Percentiles rank a stretch among this genome's conserved stretches.
These are phyloP conservation scores for Gossypium schwendimanii DNA, from an alignment of 441 rosid genomes.

Conservation along the genomic window DNA sequence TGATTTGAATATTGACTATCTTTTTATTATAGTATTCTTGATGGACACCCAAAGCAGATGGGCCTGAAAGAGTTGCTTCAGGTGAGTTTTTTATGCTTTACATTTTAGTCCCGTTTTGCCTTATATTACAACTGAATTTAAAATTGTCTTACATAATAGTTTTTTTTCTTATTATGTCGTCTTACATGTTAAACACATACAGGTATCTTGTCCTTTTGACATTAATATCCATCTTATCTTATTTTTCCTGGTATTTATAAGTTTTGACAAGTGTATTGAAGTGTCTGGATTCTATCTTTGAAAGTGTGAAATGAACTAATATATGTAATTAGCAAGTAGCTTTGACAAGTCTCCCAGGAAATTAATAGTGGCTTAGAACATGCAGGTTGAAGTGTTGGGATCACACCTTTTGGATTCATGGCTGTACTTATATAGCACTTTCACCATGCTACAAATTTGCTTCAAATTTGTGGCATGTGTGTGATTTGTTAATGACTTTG, in stretches of 20 bases:
- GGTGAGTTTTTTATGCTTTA: constrained; percentile 34
- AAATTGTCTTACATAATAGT: not conserved
- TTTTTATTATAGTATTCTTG: constrained; percentile 50
- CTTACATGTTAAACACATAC: not conserved
- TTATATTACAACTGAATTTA: not conserved
- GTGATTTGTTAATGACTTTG: not conserved
- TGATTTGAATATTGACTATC: not conserved
- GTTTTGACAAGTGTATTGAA: not conserved
- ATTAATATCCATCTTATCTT: not conserved
- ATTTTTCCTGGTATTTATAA: not conserved
- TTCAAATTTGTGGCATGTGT: not conserved
- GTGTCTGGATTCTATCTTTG: not conserved
- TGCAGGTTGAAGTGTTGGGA: not conserved
- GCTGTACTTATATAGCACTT: not conserved
- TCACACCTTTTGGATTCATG: not conserved
- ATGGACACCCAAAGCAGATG: constrained; percentile 89
- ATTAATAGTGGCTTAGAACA: not conserved
- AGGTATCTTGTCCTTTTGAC: not conserved
- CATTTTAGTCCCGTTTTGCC: not conserved
- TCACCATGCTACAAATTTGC: not conserved
- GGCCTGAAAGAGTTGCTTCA: constrained; percentile 84
- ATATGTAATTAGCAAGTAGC: constrained; percentile 1
- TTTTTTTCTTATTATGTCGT: not conserved
- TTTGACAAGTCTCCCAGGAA: not conserved
- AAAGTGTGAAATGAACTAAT: not conserved